Percentiles rank a stretch among this genome's conserved stretches.
Evolutionary conservation across 495 filamentous ascomycete genomes (phyloP).

Genomic region (Podospora pseudoanserina): DNA sequence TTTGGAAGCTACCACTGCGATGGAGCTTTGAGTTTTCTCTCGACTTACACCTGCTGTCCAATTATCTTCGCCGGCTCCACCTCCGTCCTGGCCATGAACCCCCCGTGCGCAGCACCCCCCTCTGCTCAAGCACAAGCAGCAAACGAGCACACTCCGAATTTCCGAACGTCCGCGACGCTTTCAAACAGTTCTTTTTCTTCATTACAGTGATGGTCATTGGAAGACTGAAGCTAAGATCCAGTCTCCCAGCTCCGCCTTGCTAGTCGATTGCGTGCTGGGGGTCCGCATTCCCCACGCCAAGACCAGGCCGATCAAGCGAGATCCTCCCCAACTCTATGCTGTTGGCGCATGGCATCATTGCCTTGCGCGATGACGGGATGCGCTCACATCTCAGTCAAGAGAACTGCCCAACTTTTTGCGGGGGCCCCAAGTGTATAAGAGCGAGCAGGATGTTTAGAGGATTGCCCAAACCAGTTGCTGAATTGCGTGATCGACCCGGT

Average conservation of each 20-base stretch:
- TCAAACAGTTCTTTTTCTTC: neutral
- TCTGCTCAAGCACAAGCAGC: neutral
- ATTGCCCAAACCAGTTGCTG: conserved; percentile 1
- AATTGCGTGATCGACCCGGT: conserved; percentile 7
- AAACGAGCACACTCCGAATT: neutral
- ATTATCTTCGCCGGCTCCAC: neutral
- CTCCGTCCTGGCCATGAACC: neutral
- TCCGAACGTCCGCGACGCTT: neutral
- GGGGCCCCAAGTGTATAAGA: neutral
- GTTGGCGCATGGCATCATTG: conserved; percentile 13
- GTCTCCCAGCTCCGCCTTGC: neutral
- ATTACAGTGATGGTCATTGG: neutral
- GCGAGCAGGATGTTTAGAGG: neutral
- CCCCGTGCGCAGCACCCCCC: neutral
- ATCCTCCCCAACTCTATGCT: neutral
- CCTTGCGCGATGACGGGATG: conserved; percentile 4
- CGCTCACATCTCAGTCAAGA: neutral
- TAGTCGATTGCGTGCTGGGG: conserved; percentile 12
- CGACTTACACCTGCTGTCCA: neutral
- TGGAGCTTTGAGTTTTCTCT: neutral
- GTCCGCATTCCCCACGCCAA: conserved; percentile 25
- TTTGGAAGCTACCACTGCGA: neutral
- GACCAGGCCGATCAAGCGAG: conserved; percentile 11
- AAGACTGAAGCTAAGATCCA: neutral
- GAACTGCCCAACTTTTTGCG: neutral